Evolutionary conservation across 345 rosid genomes (phyloP), one percentile per base, ranked within the genome.

Genomic region (Limnanthes douglasii): DNA sequence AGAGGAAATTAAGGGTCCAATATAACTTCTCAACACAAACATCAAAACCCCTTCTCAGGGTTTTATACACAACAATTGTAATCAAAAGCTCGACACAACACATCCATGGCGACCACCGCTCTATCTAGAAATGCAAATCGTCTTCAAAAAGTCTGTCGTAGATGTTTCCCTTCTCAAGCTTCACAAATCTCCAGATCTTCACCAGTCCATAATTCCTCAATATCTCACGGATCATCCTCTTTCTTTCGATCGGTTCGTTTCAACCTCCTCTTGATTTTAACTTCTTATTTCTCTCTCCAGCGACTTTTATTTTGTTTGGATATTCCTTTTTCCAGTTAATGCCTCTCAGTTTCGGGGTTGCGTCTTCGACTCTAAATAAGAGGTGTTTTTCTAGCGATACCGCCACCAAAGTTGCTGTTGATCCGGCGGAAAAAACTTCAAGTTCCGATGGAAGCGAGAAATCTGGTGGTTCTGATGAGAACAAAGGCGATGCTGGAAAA

Each of bases 91-190:
- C n/a, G n/a, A n/a, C n/a, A n/a, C n/a, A n/a, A n/a, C n/a, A n/a
- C 37, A 22, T 57, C 57, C 28, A 72, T 81, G 94, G 80, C 96
- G 27, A 41, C 56, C 50, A n/a, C 73, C 10, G 59, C 60, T 30
- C 11, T 86, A 1, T 35, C 46, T 3, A 65, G 76, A 47, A 69
- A 40, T 3, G 68, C 62, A 5, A 59, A 45, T 11, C 51, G 28
- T 23, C 53, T 77, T 10, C 69, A 66, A 23, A 30, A 46, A 31
- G 12, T 52, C 19, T 61, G 45, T 11, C 34, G n/a, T n/a, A n/a
- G 48, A 4, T 50, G 5, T 21, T 31, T 47, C 19, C 49, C 22
- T 30, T 27, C 50, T 10, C 56, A 34, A 42, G 22, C 43, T 25
- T 46, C 20, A 11, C 5, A 21, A 15, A 53, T 50, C 14, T 57